A percentile compares a stretch with the other conserved stretches of the same genome.
phyloP scores from a whole-genome alignment of 1,284 basidiomycete genomes.

The Apiotrichum veenhuisii region DNA sequence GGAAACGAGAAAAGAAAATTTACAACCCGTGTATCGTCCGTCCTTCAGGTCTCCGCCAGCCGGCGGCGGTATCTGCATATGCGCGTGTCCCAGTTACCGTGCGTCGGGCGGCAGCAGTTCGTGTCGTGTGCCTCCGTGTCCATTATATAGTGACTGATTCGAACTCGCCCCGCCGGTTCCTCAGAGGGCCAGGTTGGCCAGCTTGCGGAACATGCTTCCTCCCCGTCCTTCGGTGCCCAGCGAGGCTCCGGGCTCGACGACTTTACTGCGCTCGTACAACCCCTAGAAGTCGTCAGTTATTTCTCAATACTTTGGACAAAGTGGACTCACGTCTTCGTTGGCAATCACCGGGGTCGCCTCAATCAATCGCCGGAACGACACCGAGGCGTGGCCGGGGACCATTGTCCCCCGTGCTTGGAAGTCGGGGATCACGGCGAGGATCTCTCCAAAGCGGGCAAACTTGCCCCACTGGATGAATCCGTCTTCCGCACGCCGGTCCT shows the following conservation, averaged over 20 bases:
- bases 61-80: too few relatives aligned
- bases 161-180: neutral
- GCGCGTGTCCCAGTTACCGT: too few relatives aligned
- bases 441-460: conserved; percentile 40
- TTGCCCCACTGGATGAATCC: conserved; percentile 42
- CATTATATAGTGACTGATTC: too few relatives aligned
- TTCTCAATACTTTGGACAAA: neutral
- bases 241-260: conserved; percentile 23
- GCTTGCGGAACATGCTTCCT: conserved; percentile 20
- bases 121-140: neutral
- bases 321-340: conserved; percentile 41
- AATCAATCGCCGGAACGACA: conserved; percentile 30
- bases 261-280: conserved; percentile 30
- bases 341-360: conserved; percentile 36
- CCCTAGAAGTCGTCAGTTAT: conserved; percentile 21
- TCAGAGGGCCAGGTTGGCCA: conserved; percentile 15
- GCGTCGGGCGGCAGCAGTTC: neutral
- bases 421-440: conserved; percentile 34
- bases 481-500: conserved; percentile 36
- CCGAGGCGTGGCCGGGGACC: conserved; percentile 21
- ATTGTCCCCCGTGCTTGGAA: conserved; percentile 35
- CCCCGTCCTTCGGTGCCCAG: neutral
- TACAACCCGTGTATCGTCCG: neutral
- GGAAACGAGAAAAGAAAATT: neutral
- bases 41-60: neutral